Evolutionary conservation across 306 rosid genomes (phyloP), one percentile per base, ranked within the genome.

Genomic region (Betula pendula): DNA sequence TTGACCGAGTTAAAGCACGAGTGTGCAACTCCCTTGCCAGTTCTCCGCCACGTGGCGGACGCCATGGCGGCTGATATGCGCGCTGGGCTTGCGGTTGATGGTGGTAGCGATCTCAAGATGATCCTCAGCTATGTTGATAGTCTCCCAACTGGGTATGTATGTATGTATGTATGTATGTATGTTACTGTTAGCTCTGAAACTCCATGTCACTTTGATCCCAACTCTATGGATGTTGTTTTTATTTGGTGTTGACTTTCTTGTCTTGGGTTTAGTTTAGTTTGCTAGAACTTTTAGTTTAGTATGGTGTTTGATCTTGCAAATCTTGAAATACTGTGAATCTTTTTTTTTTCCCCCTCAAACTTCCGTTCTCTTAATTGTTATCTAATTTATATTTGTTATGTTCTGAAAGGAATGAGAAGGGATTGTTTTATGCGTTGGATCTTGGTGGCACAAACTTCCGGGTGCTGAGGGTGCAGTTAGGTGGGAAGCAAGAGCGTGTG

Each of bases 391-490:
- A 7, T 17, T 0, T 38, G 50, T 44, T 58, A 22, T 8, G 10
- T 33, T 68, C 44, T 86, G 73, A 53, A 65, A 92, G 98, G 84
- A 92, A 92, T 38, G 98, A 94, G 88, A 81, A 80, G 55, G 98
- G 98, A 1, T 83, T 94, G 89, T 92, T 90, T 72, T 94, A 92
- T 85, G 98, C 95, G 19, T 77, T 92, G 91, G 98, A 94, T 89
- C 96, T 94, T 47, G 98, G 98, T 29, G 98, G 98, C 53, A 90
- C 98, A 2, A 92, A 94, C 76, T 94, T 94, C 81, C 85, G 96
- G 59, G 97, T 92, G 82, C 80, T 94, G 75, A 88, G 97, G 72
- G 96, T 94, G 29, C 95, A 90, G 63, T 76, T 94, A 70, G 98
- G 95, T 60, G 97, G 98, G 31, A 84, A 87, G 62, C 79, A 92